Conservation (phyloP, 495 filamentous ascomycete genomes). For the Neurospora sp. region DNA sequence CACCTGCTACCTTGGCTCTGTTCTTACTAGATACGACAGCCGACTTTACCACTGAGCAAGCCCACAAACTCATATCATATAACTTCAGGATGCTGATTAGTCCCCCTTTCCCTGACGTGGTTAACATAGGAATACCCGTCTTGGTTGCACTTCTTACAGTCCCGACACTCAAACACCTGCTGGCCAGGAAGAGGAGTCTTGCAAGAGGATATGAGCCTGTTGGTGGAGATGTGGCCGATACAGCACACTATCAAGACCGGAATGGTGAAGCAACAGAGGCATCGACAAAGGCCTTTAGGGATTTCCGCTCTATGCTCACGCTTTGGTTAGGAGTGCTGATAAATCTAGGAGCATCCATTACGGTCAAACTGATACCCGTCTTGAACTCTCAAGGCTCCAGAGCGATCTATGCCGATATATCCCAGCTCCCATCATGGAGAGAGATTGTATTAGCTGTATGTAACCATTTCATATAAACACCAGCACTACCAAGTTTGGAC, state of each 20-base stretch:
- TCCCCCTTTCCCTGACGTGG: conserved; percentile 4
- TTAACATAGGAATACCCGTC: not conserved
- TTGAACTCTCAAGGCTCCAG: conserved; percentile 4
- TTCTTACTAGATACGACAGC: not conserved
- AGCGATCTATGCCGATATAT: too few relatives aligned
- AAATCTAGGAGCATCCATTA: conserved; percentile 27
- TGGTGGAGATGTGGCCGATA: not conserved
- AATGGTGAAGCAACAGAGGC: conserved; percentile 45
- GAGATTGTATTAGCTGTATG: conserved; percentile 4
- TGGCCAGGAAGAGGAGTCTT: not conserved
- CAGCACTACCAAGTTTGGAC: not conserved
- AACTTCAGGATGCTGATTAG: conserved; percentile 1
- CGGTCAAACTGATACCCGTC: conserved; percentile 6
- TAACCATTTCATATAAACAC: not conserved
- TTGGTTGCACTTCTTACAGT: conserved; percentile 6
- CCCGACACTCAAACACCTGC: conserved; percentile 1
- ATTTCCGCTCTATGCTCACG: conserved; percentile 26
- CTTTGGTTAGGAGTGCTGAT: conserved; percentile 21
- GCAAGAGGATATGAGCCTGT: not conserved
- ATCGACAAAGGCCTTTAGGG: conserved; percentile 33
- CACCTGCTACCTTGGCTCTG: not conserved
- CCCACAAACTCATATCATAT: not conserved
- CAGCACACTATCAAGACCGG: conserved; percentile 36
- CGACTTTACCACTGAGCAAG: not conserved
- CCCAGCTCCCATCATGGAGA: conserved; percentile 19